Base-by-base conservation (phyloP, 139 green algal genomes). In the Coelastrella sp. region DNA sequence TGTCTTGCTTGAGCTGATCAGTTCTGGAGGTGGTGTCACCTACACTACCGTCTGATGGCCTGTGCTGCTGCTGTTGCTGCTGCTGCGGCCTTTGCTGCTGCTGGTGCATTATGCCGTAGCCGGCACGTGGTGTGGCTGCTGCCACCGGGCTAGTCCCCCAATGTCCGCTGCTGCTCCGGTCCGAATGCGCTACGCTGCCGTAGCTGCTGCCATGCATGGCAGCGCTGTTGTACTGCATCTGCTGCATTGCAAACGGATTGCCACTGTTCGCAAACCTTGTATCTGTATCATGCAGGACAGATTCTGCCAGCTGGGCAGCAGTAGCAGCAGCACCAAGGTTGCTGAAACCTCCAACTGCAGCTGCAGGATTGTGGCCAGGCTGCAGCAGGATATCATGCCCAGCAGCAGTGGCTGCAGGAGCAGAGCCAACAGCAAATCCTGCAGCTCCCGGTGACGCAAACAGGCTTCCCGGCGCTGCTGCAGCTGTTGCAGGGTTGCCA, bases 301-400 rank as follows among this genome's bases (percentile, higher is more conserved):
- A 87, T 65, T 87, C 82, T 54, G 82, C 82, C n/a, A 87, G 82
- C 14, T 87, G 32, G 13, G 82, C 82, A 19, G 82, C 82, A 64
- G 82, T 78, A 20, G 32, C 74, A 80, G 74, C 82, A 20, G 82
- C 65, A 78, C 82, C 64, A 17, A 61, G 17, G 47, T n/a, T 64
- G 14, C 64, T 54, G 16, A 80, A 11, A 11, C 56, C 54, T 20
- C 10, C 32, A 57, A n/a, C 59, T 23, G 58, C 58, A 17, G 8
- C 54, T 58, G 74, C 74, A 80, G 6, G 32, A 57, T 57, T 83
- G 32, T 47, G 32, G 32, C 32, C 77, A n/a, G 80, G n/a, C 14
- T 85, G 80, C 80, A 85, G 80, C 20, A 86, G 54, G 8, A 86
- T 68, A 23, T 64, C 82, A 16, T 86, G 80, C 59, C 32, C 32